Conservation (phyloP, 371 early-diverging fungal genomes). For the Actinomortierella ambigua region DNA sequence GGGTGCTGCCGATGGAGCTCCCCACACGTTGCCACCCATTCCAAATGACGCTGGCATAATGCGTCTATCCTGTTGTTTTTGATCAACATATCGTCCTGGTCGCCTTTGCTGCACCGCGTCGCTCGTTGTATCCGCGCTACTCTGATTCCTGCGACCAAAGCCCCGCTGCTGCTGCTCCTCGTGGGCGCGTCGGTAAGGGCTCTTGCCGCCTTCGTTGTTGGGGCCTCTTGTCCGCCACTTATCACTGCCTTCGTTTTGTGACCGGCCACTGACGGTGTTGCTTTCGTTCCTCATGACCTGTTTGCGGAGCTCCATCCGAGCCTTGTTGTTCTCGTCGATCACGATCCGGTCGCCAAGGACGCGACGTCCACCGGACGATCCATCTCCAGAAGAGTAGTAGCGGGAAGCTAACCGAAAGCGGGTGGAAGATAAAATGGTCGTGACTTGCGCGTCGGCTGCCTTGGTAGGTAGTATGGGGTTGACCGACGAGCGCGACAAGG, state of each 20-base stretch:
- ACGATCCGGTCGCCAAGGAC: slow-evolving; percentile 24
- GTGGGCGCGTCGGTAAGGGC: slow-evolving; percentile 26
- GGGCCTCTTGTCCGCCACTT: background rate
- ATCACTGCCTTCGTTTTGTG: background rate
- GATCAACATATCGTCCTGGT: background rate
- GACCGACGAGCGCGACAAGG: too few species aligned
- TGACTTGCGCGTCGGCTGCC: too few species aligned
- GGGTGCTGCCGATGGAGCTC: slow-evolving; percentile 15
- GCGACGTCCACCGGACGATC: too few species aligned
- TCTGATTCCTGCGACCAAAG: slow-evolving; percentile 7
- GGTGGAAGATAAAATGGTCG: too few species aligned
- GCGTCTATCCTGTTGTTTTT: slow-evolving; percentile 15
- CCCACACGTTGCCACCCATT: slow-evolving; percentile 26
- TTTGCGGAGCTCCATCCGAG: slow-evolving; percentile 42
- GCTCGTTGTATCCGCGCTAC: slow-evolving; percentile 12
- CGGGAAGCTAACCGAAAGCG: too few species aligned
- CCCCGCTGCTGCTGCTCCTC: slow-evolving; percentile 20
- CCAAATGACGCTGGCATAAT: slow-evolving; percentile 30
- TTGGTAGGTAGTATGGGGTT: too few species aligned
- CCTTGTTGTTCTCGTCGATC: slow-evolving; percentile 29
- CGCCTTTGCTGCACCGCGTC: background rate
- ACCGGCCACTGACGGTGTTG: background rate
- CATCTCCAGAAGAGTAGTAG: too few species aligned
- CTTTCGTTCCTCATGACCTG: slow-evolving; percentile 17
- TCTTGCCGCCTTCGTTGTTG: slow-evolving; percentile 14